A percentile compares a stretch with the other conserved stretches of the same genome.
Evolutionary conservation across 495 filamentous ascomycete genomes (phyloP).

Genomic region (Aspergillus ellipticus): DNA sequence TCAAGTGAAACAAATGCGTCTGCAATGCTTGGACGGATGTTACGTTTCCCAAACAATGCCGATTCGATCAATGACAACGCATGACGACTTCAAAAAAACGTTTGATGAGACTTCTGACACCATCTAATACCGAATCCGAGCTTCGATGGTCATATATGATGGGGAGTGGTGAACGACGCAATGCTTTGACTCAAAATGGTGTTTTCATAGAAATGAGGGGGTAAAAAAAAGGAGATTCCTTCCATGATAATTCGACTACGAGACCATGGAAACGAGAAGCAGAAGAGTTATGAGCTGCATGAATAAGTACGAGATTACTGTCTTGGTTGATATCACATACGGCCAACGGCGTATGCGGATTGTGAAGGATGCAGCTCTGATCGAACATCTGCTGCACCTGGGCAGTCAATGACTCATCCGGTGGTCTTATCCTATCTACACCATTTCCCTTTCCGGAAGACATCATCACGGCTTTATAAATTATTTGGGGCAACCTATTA

Average conservation of each 20-base stretch:
- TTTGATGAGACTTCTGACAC: not conserved
- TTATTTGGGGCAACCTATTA: conserved; percentile 35
- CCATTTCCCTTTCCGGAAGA: conserved; percentile 12
- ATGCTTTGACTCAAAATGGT: not conserved
- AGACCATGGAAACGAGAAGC: conserved; percentile 33
- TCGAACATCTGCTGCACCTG: not conserved
- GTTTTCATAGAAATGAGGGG: not conserved
- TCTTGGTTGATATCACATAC: conserved; percentile 1
- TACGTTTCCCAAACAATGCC: not conserved
- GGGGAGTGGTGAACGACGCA: not conserved
- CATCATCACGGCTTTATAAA: conserved; percentile 27
- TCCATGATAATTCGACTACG: conserved; percentile 15
- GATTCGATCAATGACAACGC: not conserved
- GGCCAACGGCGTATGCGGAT: conserved; percentile 4
- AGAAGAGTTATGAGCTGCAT: conserved; percentile 38
- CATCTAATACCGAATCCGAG: not conserved
- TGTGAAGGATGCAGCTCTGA: conserved; percentile 2
- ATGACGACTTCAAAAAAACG: not conserved
- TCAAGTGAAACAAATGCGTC: not conserved
- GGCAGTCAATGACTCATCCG: conserved; percentile 2
- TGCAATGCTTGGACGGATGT: not conserved
- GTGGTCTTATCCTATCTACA: conserved; percentile 4
- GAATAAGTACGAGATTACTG: conserved; percentile 21
- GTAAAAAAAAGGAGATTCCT: conserved; percentile 3
- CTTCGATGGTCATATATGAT: not conserved